phyloP scores from a whole-genome alignment of 495 filamentous ascomycete genomes.

The Cercophora scortea region DNA sequence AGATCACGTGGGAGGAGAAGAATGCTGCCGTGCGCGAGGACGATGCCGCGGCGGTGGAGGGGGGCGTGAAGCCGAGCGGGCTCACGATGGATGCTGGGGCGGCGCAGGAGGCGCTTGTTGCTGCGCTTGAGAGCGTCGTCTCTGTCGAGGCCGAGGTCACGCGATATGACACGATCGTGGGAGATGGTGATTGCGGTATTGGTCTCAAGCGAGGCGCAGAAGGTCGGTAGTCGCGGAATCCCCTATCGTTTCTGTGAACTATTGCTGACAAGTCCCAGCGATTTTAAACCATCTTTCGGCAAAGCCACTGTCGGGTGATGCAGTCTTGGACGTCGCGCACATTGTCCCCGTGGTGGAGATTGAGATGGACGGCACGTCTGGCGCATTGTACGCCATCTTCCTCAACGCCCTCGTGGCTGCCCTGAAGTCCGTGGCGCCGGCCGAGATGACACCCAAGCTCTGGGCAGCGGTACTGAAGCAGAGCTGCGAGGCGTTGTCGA shows the following conservation, averaged over 20 bases:
- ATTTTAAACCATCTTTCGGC: constrained; percentile 58
- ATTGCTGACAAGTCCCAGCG: constrained; percentile 32
- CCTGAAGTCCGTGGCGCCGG: constrained; percentile 42
- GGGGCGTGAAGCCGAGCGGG: constrained; percentile 52
- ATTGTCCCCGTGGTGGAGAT: constrained; percentile 82
- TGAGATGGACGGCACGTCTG: constrained; percentile 93
- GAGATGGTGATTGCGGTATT: constrained; percentile 92
- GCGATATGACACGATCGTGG: constrained; percentile 82
- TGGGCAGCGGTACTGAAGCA: constrained; percentile 71
- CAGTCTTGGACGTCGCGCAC: constrained; percentile 59
- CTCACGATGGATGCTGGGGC: constrained; percentile 54
- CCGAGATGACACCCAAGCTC: constrained; percentile 43
- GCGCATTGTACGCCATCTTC: constrained; percentile 93
- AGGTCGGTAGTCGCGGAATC: constrained; percentile 32
- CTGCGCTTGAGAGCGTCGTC: constrained; percentile 66
- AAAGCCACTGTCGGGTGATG: constrained; percentile 55
- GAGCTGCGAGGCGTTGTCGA: constrained; percentile 61
- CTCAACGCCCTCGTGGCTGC: constrained; percentile 79
- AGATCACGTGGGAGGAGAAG: constrained; percentile 50
- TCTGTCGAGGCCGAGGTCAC: constrained; percentile 77
- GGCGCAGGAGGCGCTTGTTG: constrained; percentile 52
- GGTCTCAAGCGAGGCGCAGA: constrained; percentile 87
- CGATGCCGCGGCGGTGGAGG: constrained; percentile 31
- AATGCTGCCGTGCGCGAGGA: constrained; percentile 37
- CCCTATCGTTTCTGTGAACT: not conserved